A percentile compares a stretch with the other conserved stretches of the same genome.
Evolutionary conservation across 306 rosid species (phyloP).

Genomic region (Alnus glutinosa): DNA sequence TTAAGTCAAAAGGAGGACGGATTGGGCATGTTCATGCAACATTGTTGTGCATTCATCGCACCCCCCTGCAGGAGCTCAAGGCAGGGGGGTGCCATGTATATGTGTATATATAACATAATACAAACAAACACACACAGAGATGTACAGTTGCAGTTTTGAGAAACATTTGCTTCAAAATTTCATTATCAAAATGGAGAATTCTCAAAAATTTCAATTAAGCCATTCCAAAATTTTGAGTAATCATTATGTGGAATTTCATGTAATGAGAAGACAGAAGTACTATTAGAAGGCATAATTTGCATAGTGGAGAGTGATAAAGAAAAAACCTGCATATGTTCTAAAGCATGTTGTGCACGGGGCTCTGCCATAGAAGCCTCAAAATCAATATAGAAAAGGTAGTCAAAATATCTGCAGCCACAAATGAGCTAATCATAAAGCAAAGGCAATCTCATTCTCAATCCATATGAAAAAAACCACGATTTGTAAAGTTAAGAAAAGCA

Average conservation of each 20-base stretch:
- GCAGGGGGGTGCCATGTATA: background rate
- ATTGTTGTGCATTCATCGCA: background rate
- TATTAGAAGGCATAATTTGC: slow-evolving; percentile 20
- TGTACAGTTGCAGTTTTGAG: background rate
- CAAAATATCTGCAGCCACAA: slow-evolving; percentile 41
- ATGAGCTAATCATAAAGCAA: background rate
- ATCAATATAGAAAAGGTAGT: slow-evolving; percentile 59
- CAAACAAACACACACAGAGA: background rate
- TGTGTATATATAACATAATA: background rate
- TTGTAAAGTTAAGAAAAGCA: background rate
- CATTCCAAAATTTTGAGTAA: background rate
- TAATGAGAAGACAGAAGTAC: background rate
- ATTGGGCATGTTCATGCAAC: background rate
- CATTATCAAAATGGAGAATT: background rate
- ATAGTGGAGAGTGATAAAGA: slow-evolving; percentile 16
- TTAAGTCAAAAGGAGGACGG: background rate
- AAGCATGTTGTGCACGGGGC: slow-evolving; percentile 56
- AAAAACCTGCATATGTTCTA: slow-evolving; percentile 54
- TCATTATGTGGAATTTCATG: background rate
- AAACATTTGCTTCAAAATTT: background rate
- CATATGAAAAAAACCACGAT: background rate
- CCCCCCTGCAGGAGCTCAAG: background rate
- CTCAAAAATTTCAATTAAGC: background rate
- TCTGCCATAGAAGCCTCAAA: slow-evolving; percentile 63
- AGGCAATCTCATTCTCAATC: background rate